Percentiles rank a stretch among this genome's conserved stretches.
phyloP scores from a whole-genome alignment of 2,329 filamentous ascomycete species.

The Clonostachys solani region DNA sequence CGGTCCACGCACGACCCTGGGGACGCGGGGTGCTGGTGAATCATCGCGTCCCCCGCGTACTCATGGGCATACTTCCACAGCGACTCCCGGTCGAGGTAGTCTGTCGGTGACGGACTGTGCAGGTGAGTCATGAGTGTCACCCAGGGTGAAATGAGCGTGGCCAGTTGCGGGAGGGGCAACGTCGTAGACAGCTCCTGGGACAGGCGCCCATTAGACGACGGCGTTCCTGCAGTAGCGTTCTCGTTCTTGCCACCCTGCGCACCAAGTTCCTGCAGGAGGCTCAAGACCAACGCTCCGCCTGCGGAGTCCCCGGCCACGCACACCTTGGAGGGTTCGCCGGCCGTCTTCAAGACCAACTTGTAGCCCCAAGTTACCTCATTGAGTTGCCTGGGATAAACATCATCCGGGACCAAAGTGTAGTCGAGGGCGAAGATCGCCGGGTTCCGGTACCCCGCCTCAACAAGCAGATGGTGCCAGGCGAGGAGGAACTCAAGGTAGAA shows the following conservation, averaged over 20 bases:
- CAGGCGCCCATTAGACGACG: not conserved
- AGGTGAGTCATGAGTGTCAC: constrained; percentile 64
- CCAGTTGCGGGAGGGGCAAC: constrained; percentile 41
- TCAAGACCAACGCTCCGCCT: constrained; percentile 69
- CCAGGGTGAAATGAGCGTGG: constrained; percentile 78
- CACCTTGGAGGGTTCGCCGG: constrained; percentile 55
- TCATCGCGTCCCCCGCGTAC: constrained; percentile 48
- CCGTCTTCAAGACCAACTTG: constrained; percentile 59
- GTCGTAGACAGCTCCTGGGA: not conserved
- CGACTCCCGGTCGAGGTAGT: constrained; percentile 66
- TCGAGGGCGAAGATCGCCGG: constrained; percentile 77
- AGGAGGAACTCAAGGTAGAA: constrained; percentile 85
- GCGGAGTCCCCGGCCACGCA: constrained; percentile 78
- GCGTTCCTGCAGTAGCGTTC: constrained; percentile 6
- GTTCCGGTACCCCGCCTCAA: constrained; percentile 62
- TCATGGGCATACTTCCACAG: constrained; percentile 67
- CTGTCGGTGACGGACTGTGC: constrained; percentile 66
- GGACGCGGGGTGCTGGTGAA: constrained; percentile 40
- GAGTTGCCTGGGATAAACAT: constrained; percentile 68
- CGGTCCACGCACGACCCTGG: constrained; percentile 67
- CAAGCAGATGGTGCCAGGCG: constrained; percentile 64
- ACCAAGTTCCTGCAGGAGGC: constrained; percentile 65
- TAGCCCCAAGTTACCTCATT: constrained; percentile 68
- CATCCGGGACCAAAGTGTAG: constrained; percentile 75
- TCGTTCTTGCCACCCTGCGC: constrained; percentile 9